phyloP scores from a whole-genome alignment of 306 rosid genomes.

The Delonix regia region DNA sequence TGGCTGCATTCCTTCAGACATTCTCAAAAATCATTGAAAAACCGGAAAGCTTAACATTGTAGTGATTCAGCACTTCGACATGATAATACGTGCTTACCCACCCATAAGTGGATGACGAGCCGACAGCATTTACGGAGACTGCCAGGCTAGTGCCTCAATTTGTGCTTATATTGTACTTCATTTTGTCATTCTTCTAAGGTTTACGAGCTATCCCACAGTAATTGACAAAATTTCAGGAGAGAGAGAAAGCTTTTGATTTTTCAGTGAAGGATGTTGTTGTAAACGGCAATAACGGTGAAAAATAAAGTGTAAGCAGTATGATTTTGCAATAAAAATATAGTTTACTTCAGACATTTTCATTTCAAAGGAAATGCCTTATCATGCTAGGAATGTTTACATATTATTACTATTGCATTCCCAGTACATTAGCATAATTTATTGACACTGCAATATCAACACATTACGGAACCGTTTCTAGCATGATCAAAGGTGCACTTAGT shows the following conservation, averaged over 20 bases:
- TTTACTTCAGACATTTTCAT: background rate
- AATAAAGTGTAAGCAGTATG: background rate
- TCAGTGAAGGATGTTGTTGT: background rate
- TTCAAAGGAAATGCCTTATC: too few relatives aligned
- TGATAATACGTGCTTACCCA: background rate
- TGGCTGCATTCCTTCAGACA: conserved; percentile 79
- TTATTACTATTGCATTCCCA: too few relatives aligned
- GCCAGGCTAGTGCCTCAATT: conserved; percentile 35
- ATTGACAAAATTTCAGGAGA: conserved; percentile 33
- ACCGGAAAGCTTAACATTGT: conserved; percentile 78
- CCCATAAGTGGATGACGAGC: conserved; percentile 1
- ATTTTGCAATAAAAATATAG: conserved; percentile 1
- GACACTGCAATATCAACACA: too few relatives aligned
- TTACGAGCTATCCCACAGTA: conserved; percentile 19
- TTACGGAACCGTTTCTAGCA: too few relatives aligned
- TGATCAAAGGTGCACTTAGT: too few relatives aligned
- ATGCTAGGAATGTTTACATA: too few relatives aligned
- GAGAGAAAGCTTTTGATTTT: conserved; percentile 31
- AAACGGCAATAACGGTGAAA: conserved; percentile 1
- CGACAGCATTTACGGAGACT: conserved; percentile 26
- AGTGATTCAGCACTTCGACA: conserved; percentile 39
- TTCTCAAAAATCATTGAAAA: conserved; percentile 75
- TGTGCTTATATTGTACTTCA: conserved; percentile 26
- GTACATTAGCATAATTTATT: too few relatives aligned
- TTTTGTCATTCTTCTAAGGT: conserved; percentile 18